Evolutionary conservation across 306 rosid species (phyloP).

Genomic region (Quercus bicolor): DNA sequence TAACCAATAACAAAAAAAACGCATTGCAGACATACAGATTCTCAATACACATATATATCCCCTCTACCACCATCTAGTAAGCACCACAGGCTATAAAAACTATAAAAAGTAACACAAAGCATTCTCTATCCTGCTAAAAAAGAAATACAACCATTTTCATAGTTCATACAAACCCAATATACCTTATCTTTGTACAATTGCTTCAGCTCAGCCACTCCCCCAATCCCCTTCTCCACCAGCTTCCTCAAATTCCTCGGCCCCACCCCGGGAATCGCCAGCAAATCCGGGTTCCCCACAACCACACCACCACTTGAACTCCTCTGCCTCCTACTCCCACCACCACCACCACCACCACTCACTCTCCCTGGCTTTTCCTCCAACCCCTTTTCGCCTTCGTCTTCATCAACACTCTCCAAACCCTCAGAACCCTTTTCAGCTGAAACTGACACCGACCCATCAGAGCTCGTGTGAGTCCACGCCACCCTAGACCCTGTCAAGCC

Average conservation of each 20-base stretch:
- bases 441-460: conserved; percentile 30
- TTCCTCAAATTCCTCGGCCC: conserved; percentile 90
- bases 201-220: conserved; percentile 84
- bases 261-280: conserved; percentile 89
- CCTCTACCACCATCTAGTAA: neutral
- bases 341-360: conserved; percentile 3
- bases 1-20: neutral
- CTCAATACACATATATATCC: neutral
- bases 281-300: conserved; percentile 61
- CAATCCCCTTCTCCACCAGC: conserved; percentile 79
- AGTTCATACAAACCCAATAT: neutral
- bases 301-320: conserved; percentile 34
- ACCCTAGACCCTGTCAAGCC: conserved; percentile 25
- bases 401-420: conserved; percentile 15
- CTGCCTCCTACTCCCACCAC: conserved; percentile 40
- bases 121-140: neutral
- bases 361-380: conserved; percentile 34
- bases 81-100: neutral
- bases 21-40: neutral
- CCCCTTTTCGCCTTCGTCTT: conserved; percentile 11
- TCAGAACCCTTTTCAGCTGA: neutral
- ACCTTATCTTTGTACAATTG: conserved; percentile 91
- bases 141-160: neutral
- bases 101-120: neutral
- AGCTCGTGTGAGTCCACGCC: conserved; percentile 38